These are phyloP conservation scores for Colletotrichum orbiculare DNA, from an alignment of 2,329 filamentous ascomycete genomes.

Conservation along the genomic window DNA sequence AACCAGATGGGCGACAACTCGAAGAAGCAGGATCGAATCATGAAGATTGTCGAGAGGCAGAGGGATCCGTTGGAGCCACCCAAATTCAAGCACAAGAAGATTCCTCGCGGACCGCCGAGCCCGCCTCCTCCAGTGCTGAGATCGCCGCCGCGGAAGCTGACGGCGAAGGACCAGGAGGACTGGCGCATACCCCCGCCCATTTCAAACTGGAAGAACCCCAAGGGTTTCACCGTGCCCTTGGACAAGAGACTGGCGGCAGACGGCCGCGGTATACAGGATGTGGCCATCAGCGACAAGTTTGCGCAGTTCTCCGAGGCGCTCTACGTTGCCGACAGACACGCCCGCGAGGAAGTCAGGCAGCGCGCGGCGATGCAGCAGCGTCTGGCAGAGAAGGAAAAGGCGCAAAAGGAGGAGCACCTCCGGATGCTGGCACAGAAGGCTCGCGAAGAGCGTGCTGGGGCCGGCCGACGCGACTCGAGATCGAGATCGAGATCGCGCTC, in stretches of 20 bases:
- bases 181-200: conserved; percentile 91
- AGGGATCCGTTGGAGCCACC: conserved; percentile 96
- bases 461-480: conserved; percentile 55
- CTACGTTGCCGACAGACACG: conserved; percentile 93
- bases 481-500: conserved; percentile 54
- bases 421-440: conserved; percentile 91
- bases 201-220: conserved; percentile 99
- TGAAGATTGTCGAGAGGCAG: conserved; percentile 97
- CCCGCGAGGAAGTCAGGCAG: conserved; percentile 93
- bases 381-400: conserved; percentile 95
- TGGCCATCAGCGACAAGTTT: conserved; percentile 98
- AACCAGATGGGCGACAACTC: conserved; percentile 94
- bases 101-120: conserved; percentile 89
- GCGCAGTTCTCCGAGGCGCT: conserved; percentile 94
- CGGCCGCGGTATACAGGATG: conserved; percentile 89
- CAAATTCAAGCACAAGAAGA: conserved; percentile 99
- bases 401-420: conserved; percentile 91
- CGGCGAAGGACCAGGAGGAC: conserved; percentile 95
- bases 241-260: conserved; percentile 97
- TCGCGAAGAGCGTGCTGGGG: conserved; percentile 78
- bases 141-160: conserved; percentile 92
- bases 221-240: conserved; percentile 94
- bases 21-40: conserved; percentile 92
- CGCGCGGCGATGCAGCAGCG: conserved; percentile 95
- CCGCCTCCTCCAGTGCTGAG: conserved; percentile 96